Base-by-base conservation (phyloP, 768 basidiomycete species). In the Suillus alpinus region DNA sequence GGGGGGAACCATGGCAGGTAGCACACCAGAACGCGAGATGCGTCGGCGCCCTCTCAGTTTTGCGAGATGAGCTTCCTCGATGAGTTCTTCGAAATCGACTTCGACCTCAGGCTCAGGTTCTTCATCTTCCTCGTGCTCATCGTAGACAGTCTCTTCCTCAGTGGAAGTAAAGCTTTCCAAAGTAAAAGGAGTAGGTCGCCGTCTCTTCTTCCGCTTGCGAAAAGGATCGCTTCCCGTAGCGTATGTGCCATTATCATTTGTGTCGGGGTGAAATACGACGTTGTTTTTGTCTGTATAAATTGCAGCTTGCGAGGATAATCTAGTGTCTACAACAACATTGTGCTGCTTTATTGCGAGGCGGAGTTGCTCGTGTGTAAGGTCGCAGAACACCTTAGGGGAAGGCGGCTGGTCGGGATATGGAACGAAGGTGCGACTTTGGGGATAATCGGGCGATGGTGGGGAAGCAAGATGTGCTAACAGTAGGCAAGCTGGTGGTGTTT, bases 161-260 rank as follows among this genome's bases (percentile, higher is more conserved):
- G 26, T 18, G 23, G 37, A 55, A 39, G 2, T 26, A 39, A 23
- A 39, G 16, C 26, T 10, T 29, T 55, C 23, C 6, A 5, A 1
- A 2, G 26, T 29, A 39, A 55, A 55, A 6, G 53, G 53, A 10
- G 53, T 55, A 40, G 37, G 37, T 36, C 5, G 58, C 8, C 36
- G 50, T 56, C 23, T 55, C 13, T 59, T 57, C 31, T 37, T 52
- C 32, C 26, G 58, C 53, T 55, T 55, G 29, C 57, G 57, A 26
- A 59, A 55, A 29, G 58, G 58, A 26, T 59, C 51, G 12, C 52
- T 34, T 23, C 57, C 56, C 14, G 59, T 61, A 23, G 63, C 58
- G 59, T 66, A 68, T 6, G 52, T 36, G 13, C 65, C 52, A 26
- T 68, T 64, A 32, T 68, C 67, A 37, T 60, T 55, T 8, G 59